Evolutionary conservation across 805 yeast species (phyloP).

Genomic region (Hanseniaspora clermontiae): DNA sequence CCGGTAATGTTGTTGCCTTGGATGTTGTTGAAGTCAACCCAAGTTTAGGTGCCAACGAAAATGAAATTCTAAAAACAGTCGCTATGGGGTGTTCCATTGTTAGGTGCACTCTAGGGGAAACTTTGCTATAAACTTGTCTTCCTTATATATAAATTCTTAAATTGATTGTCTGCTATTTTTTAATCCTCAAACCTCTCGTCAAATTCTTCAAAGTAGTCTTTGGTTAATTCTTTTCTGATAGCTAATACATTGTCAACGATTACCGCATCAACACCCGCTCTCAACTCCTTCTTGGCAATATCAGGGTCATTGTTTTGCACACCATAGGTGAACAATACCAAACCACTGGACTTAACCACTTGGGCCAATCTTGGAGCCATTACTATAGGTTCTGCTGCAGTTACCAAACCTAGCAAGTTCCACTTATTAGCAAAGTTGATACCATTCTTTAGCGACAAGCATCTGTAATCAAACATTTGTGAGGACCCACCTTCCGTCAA

Average conservation of each 20-base stretch:
- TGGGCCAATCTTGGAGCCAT: constrained; percentile 78
- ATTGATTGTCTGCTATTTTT: too few relatives aligned
- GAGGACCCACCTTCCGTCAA: constrained; percentile 80
- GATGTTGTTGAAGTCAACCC: constrained; percentile 95
- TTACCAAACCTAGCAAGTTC: constrained; percentile 83
- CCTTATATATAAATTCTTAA: background rate
- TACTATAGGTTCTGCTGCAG: constrained; percentile 78
- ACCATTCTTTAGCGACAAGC: constrained; percentile 79
- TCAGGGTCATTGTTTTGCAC: constrained; percentile 71
- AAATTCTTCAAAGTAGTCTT: constrained; percentile 15
- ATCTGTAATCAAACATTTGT: constrained; percentile 80
- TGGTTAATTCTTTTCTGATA: constrained; percentile 67
- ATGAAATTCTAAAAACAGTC: constrained; percentile 70
- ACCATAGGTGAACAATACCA: constrained; percentile 91
- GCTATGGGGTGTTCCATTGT: constrained; percentile 83
- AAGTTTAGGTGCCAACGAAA: constrained; percentile 61
- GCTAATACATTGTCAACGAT: constrained; percentile 91
- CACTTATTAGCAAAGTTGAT: constrained; percentile 81
- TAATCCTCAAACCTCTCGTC: background rate
- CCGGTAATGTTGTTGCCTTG: constrained; percentile 76
- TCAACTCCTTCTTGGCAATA: constrained; percentile 71
- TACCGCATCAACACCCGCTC: constrained; percentile 96
- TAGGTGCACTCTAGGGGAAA: constrained; percentile 89
- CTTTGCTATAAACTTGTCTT: constrained; percentile 35
- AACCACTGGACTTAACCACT: constrained; percentile 81